Base-by-base conservation (phyloP, 2,329 filamentous ascomycete genomes). In the Pseudogymnoascus sp. region DNA sequence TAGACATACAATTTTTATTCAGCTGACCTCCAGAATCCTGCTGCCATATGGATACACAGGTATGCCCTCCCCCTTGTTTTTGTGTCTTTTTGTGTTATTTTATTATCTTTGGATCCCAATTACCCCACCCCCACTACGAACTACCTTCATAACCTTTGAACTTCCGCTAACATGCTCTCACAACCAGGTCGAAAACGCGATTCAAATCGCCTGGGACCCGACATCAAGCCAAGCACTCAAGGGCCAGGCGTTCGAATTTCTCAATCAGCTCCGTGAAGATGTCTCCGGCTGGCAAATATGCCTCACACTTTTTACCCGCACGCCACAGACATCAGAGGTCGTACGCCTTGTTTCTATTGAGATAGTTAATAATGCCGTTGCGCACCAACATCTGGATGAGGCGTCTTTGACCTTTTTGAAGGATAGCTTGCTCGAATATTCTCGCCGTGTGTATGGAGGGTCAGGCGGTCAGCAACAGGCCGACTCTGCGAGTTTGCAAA, bases 271-370 rank as follows among this genome's bases (percentile, higher is more conserved):
- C 67, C 87, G 92, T 68, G 80, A 86, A 72, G 88, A 97, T 73
- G 86, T 90, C 59, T 86, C 90, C 72, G 92, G 89, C 76, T 96
- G 93, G 91, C 92, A 96, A 76, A 86, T 91, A 71, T 96, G 93
- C 78, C 86, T 95, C 62, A 79, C 84, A 37, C 87, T 99, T 69
- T 97, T 97, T 78, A 90, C 87, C 63, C 86, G 90, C 74, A 83
- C 83, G 26, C 91, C 91, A 60, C 86, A 85, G 66, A 80, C 87
- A 61, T 87, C 89, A 68, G 93, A 97, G 69, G 86, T 96, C 62
- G 89, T 96, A 61, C 90, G 95, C 62, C 85, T 96, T 74, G 89
- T 95, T 66, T 91, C 90, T 67, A 84, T 99, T 67, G 95, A 99
- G 74, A 86, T 97, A 60, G 86, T 99, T 76, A 97, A 96, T 77